A percentile compares a stretch with the other conserved stretches of the same genome.
Conservation (phyloP, 1,284 basidiomycete genomes). For the Cutaneotrichosporon cutaneum region DNA sequence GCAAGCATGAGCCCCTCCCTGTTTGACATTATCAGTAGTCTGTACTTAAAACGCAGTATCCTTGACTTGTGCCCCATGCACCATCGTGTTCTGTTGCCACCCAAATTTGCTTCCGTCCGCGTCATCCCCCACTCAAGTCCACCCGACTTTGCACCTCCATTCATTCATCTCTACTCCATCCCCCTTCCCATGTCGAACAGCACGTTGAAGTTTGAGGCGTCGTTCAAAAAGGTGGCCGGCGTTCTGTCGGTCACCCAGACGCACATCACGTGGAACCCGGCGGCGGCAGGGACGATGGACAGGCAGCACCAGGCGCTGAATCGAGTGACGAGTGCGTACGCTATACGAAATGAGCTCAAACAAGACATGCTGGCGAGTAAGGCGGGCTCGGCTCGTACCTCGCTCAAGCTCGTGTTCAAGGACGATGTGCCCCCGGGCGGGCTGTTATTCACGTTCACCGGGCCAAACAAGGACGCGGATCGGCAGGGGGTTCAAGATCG, state of each 20-base stretch:
- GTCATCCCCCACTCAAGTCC: background rate
- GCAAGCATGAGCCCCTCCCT: background rate
- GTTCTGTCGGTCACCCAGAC: constrained; percentile 45
- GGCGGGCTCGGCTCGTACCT: constrained; percentile 39
- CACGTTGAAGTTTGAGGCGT: constrained; percentile 33
- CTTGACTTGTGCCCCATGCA: background rate
- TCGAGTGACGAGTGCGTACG: constrained; percentile 43
- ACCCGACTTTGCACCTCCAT: background rate
- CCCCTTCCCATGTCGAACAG: constrained; percentile 14
- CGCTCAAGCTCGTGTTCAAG: constrained; percentile 48
- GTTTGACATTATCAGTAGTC: background rate
- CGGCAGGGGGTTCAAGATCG: constrained; percentile 47
- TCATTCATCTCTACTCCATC: background rate
- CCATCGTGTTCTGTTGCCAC: background rate
- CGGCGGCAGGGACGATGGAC: constrained; percentile 39
- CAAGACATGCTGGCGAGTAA: constrained; percentile 47
- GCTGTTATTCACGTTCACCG: constrained; percentile 49
- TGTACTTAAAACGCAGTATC: background rate
- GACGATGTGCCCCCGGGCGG: constrained; percentile 49
- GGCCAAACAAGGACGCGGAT: constrained; percentile 31
- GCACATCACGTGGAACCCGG: constrained; percentile 47
- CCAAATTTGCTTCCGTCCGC: background rate
- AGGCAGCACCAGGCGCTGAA: constrained; percentile 47
- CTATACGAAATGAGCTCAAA: background rate
- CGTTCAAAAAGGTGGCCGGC: constrained; percentile 50